phyloP scores from a whole-genome alignment of 805 yeast species.

The Saturnispora gosingensis region DNA sequence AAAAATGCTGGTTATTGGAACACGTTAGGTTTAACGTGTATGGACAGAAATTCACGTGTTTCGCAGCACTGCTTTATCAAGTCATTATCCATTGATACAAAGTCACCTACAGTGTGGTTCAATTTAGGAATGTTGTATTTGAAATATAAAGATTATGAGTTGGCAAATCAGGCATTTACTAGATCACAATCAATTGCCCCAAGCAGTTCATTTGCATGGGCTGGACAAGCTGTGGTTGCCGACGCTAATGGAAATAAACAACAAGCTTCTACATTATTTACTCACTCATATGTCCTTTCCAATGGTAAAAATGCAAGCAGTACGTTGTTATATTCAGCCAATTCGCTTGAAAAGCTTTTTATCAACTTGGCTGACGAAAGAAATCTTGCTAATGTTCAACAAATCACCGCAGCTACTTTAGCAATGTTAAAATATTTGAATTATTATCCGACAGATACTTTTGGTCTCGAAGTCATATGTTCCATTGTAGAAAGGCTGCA shows the following conservation, averaged over 20 bases:
- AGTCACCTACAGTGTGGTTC: slow-evolving; percentile 65
- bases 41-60: slow-evolving; percentile 53
- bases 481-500: slow-evolving; percentile 61
- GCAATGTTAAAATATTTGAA: slow-evolving; percentile 61
- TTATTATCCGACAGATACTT: slow-evolving; percentile 46
- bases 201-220: slow-evolving; percentile 66
- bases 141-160: slow-evolving; percentile 52
- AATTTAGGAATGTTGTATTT: slow-evolving; percentile 74
- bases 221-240: slow-evolving; percentile 67
- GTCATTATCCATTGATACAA: slow-evolving; percentile 61
- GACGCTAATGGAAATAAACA: slow-evolving; percentile 40
- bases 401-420: slow-evolving; percentile 52
- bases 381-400: slow-evolving; percentile 53
- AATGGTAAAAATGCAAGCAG: slow-evolving; percentile 64
- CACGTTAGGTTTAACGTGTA: slow-evolving; percentile 69
- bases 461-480: slow-evolving; percentile 49
- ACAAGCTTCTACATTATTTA: slow-evolving; percentile 50
- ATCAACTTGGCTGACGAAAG: slow-evolving; percentile 34
- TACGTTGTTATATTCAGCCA: slow-evolving; percentile 61
- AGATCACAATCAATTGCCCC: slow-evolving; percentile 81
- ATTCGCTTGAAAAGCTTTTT: slow-evolving; percentile 40
- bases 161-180: slow-evolving; percentile 64
- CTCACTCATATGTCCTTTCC: slow-evolving; percentile 72
- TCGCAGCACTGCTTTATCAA: slow-evolving; percentile 91
- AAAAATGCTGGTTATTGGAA: slow-evolving; percentile 71